Base-by-base conservation (phyloP, 805 yeast genomes). In the Komagataella pseudopastoris region DNA sequence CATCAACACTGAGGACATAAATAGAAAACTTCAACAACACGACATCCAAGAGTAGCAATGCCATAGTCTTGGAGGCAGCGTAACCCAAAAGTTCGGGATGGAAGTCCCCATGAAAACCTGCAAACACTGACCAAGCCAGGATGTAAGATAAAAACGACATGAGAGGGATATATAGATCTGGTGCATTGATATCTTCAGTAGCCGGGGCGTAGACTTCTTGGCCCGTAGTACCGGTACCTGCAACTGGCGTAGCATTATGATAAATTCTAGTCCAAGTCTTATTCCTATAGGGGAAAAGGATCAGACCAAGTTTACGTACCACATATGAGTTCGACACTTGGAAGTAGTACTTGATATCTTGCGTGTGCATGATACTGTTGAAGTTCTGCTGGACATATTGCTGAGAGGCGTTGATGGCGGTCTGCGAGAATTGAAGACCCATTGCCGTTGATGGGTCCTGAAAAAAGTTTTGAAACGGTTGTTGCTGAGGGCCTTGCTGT, bases 91-190 rank as follows among this genome's bases (percentile, higher is more conserved):
- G 74, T 63, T 90, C 90, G 0, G 99, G 99, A 59, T 91, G 96
- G 71, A 93, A 93, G 30, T 82, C 82, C 23, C 96, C 96, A 52
- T 81, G 78, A 51, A 91, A 68, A 8, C 99, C 99, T 53, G 87
- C 85, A 56, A 85, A 76, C 20, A 85, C 75, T 2, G 96, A 91
- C 77, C 91, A 81, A 44, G 88, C 74, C 54, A 93, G 70, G 50
- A 91, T 83, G 61, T 90, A 90, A 0, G 98, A 88, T 49, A 88
- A 78, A 59, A 85, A 78, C 1, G 96, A 87, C 97, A 95, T 93
- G 54, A 87, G 68, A 5, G 99, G 99, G 51, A 93, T 87, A 66
- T 93, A 93, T 71, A 93, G 76, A 64, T 93, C 99, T 2, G 99
- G 99, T 0, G 98, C 95, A 61, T 95, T 93, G 53, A 84, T 74